Evolutionary conservation across 2,329 filamentous ascomycete genomes (phyloP).

Genomic region (Gliomastix tumulicola): DNA sequence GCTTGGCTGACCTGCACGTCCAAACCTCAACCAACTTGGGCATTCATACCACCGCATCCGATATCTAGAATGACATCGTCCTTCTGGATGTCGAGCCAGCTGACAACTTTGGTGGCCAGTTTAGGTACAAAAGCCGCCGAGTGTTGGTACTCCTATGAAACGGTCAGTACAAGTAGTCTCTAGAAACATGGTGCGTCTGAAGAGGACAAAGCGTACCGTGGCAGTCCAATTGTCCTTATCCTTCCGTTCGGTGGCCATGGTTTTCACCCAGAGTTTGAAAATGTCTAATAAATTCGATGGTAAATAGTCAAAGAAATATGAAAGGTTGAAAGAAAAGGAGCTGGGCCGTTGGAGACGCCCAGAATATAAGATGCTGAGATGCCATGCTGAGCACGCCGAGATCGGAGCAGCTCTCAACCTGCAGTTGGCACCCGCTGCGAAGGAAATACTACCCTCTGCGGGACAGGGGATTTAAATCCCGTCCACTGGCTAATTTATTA

Average conservation of each 20-base stretch:
- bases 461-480: too few species aligned
- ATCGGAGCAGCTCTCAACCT: slow-evolving; percentile 1
- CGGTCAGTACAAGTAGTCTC: too few species aligned
- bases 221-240: slow-evolving; percentile 5
- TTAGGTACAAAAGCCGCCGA: slow-evolving; percentile 59
- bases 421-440: too few species aligned
- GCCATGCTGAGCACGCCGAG: background rate
- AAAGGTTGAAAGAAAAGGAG: too few species aligned
- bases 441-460: too few species aligned
- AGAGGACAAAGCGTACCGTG: background rate
- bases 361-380: too few species aligned
- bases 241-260: slow-evolving; percentile 1
- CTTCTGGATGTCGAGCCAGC: slow-evolving; percentile 50
- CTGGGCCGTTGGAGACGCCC: too few species aligned
- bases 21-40: too few species aligned
- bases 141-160: slow-evolving; percentile 50
- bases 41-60: slow-evolving; percentile 55
- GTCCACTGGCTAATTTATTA: too few species aligned
- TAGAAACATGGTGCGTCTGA: too few species aligned
- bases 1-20: too few species aligned
- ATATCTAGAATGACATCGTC: slow-evolving; percentile 55
- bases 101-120: slow-evolving; percentile 48
- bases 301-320: too few species aligned
- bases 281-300: background rate
- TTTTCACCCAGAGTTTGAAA: background rate